Conservation (phyloP, 805 yeast species). For the Candida hispaniensis region DNA sequence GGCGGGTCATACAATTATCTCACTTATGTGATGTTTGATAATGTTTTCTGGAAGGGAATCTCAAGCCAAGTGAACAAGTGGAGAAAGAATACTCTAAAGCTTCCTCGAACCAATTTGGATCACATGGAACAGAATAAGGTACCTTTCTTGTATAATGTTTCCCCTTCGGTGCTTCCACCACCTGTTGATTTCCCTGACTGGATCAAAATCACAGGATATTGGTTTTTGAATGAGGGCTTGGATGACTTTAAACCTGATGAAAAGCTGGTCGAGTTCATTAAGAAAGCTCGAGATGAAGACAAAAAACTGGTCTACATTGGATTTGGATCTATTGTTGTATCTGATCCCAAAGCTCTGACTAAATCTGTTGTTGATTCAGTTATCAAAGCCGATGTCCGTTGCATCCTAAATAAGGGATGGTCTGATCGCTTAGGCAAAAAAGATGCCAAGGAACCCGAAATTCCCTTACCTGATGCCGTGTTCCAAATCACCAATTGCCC, state of each 20-base stretch:
- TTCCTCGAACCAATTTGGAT: conserved; percentile 61
- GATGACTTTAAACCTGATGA: conserved; percentile 49
- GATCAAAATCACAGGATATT: conserved; percentile 92
- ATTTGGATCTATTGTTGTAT: conserved; percentile 89
- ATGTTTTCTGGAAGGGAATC: conserved; percentile 87
- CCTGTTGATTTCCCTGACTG: conserved; percentile 90
- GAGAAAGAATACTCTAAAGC: conserved; percentile 57
- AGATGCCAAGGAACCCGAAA: conserved; percentile 31
- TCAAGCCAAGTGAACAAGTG: conserved; percentile 78
- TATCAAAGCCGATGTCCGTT: conserved; percentile 64
- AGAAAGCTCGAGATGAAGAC: conserved; percentile 44
- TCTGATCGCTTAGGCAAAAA: conserved; percentile 52
- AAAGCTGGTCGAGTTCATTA: conserved; percentile 48
- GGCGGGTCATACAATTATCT: conserved; percentile 90
- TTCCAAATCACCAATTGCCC: conserved; percentile 66
- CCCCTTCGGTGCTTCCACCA: conserved; percentile 84
- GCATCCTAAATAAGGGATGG: conserved; percentile 92
- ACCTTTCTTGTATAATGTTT: conserved; percentile 82
- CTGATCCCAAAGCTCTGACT: conserved; percentile 69
- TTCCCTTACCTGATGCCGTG: conserved; percentile 53
- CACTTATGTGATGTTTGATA: conserved; percentile 89
- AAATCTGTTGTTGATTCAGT: conserved; percentile 72
- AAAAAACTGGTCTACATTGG: conserved; percentile 85
- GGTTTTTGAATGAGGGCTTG: conserved; percentile 70
- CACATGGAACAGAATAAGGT: conserved; percentile 64